Conservation (phyloP, 2,329 filamentous ascomycete species). For the Aspergillus quadrilineatus region DNA sequence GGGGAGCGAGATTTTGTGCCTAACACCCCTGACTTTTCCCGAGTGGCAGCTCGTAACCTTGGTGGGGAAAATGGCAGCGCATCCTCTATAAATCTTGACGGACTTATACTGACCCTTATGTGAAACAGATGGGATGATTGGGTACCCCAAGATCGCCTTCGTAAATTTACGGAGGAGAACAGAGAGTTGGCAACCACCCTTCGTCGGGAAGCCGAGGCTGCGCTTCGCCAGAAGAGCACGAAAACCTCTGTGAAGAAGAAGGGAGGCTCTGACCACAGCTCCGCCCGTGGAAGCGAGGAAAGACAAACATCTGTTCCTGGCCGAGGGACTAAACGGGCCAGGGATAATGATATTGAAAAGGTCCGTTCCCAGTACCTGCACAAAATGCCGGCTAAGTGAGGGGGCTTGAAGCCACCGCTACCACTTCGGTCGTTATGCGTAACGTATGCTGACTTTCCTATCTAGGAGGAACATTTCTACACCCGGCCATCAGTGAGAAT, state of each 20-base stretch:
- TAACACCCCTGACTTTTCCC: constrained; percentile 1
- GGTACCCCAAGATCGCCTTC: constrained; percentile 89
- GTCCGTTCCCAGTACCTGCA: constrained; percentile 29
- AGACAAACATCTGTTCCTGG: constrained; percentile 45
- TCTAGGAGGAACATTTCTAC: constrained; percentile 84
- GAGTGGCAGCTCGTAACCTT: neutral
- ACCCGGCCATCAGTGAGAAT: constrained; percentile 82
- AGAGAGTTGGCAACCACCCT: constrained; percentile 71
- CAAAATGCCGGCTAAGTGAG: neutral
- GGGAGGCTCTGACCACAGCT: constrained; percentile 43
- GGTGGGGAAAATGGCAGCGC: constrained; percentile 2
- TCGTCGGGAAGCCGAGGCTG: constrained; percentile 42
- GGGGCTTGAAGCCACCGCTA: constrained; percentile 1
- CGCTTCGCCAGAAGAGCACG: constrained; percentile 32
- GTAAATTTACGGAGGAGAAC: constrained; percentile 94
- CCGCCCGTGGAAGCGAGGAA: constrained; percentile 47
- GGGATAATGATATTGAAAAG: constrained; percentile 51
- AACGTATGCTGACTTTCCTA: constrained; percentile 4
- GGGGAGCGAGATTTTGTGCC: neutral
- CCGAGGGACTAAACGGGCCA: constrained; percentile 44
- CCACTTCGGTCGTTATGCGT: neutral
- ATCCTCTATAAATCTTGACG: constrained; percentile 8
- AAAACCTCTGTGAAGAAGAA: constrained; percentile 42
- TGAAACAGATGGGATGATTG: constrained; percentile 85
- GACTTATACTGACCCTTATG: constrained; percentile 11